Evolutionary conservation across 345 rosid species (phyloP), one percentile per base, ranked within the genome.

Genomic region (Pseudoturritis turrita): DNA sequence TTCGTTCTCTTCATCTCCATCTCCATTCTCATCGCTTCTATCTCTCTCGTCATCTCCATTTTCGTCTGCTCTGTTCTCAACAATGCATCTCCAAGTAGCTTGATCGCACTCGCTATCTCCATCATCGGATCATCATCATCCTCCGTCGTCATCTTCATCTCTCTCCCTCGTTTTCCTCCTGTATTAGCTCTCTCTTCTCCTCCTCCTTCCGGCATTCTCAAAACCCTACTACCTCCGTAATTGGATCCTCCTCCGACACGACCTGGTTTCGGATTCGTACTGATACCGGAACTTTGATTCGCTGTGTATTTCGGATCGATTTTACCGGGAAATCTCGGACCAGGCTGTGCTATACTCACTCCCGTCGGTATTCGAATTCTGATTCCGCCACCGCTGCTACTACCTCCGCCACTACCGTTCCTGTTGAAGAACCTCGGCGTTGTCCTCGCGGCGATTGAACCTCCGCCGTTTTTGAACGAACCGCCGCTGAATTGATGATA

Each of bases 11-110:
- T 91, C 93, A 88, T 84, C 82, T 91, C 97, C 86, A 86, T 91
- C 7, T 89, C 96, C 93, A 91, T 91, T 36, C 95, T 84, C 96
- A 83, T 88, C 0, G 78, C 78, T 74, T 94, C 99, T 1, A 94
- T 81, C 85, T 91, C 99, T 64, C 84, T 86, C 0, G 83, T 84
- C 96, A 88, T 87, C 71, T 94, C 96, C 93, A 94, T 94, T 79
- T 88, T 91, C 90, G 83, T 85, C 68, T 87, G 87, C 83, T 94
- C 97, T 84, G 87, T 84, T 68, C 83, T 88, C 73, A 91, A 85
- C 75, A 91, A 83, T 44, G 91, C 86, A 58, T 89, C 96, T 41
- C 98, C 95, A 60, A 94, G 78, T n/a, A 88, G 67, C 86, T 84
- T 89, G 4, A 94, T 83, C 3, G 98, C 98, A 0, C 75, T 75